phyloP scores from a whole-genome alignment of 306 rosid genomes.

The Castanea crenata region DNA sequence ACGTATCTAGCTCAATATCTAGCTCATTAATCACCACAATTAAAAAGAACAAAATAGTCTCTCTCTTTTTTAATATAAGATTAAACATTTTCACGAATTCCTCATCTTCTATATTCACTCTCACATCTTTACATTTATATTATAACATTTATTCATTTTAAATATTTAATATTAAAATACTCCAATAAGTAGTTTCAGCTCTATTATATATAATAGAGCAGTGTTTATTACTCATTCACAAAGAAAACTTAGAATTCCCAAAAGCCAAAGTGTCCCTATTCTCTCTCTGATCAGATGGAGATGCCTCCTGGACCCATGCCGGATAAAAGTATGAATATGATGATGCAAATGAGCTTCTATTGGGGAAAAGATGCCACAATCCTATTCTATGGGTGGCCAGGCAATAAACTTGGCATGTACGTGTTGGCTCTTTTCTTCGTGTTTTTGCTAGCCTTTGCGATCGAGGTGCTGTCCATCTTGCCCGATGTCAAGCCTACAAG shows the following conservation, averaged over 20 bases:
- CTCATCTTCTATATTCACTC: too few relatives aligned
- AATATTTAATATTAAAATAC: too few relatives aligned
- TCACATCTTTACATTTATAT: too few relatives aligned
- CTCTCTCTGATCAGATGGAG: background rate
- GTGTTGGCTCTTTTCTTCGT: constrained; percentile 54
- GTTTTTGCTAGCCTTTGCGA: constrained; percentile 38
- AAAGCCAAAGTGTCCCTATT: background rate
- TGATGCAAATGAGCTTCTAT: constrained; percentile 58
- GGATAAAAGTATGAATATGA: constrained; percentile 6
- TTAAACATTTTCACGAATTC: too few relatives aligned
- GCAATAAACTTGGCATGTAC: constrained; percentile 48
- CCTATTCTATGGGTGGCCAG: constrained; percentile 64
- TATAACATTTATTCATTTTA: too few relatives aligned
- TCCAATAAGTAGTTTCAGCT: background rate
- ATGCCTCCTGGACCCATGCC: constrained; percentile 29
- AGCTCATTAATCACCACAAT: too few relatives aligned
- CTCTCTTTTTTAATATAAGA: too few relatives aligned
- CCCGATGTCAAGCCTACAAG: constrained; percentile 17
- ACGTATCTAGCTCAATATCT: too few relatives aligned
- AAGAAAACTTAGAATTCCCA: constrained; percentile 9
- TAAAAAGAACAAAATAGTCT: too few relatives aligned
- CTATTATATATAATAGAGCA: background rate
- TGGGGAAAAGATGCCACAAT: constrained; percentile 66
- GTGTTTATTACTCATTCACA: background rate
- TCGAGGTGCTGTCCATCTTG: constrained; percentile 45